Percentiles rank a stretch among this genome's conserved stretches.
These are phyloP conservation scores for Westerdykella aurantiaca DNA, from an alignment of 2,329 filamentous ascomycete species.

Conservation along the genomic window DNA sequence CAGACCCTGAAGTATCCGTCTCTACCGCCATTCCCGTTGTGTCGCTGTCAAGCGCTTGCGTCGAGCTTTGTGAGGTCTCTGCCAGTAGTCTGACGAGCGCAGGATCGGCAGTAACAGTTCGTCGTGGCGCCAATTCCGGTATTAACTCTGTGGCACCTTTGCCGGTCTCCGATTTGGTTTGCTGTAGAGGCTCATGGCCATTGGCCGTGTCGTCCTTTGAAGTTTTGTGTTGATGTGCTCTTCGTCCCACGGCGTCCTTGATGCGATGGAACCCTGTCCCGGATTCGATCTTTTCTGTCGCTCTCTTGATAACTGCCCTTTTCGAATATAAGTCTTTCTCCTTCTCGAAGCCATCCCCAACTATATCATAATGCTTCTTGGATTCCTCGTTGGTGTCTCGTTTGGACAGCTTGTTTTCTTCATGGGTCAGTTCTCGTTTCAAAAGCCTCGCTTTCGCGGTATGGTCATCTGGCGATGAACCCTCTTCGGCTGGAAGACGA, in stretches of 20 bases:
- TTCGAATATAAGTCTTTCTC: slow-evolving; percentile 54
- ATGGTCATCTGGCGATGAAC: slow-evolving; percentile 54
- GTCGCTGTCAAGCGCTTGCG: slow-evolving; percentile 6
- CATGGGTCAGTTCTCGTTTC: slow-evolving; percentile 46
- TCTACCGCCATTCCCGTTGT: slow-evolving; percentile 10
- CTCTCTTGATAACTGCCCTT: slow-evolving; percentile 65
- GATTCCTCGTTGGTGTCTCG: slow-evolving; percentile 26
- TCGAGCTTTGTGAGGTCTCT: slow-evolving; percentile 30
- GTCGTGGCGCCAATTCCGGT: not conserved
- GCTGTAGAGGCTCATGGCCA: slow-evolving; percentile 16
- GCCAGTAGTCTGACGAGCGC: slow-evolving; percentile 30
- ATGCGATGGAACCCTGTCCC: slow-evolving; percentile 78
- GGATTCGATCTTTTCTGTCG: slow-evolving; percentile 72
- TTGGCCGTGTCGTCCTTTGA: slow-evolving; percentile 33
- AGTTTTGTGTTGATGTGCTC: slow-evolving; percentile 38
- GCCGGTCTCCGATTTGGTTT: slow-evolving; percentile 12
- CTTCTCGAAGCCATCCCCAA: slow-evolving; percentile 41
- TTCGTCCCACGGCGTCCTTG: slow-evolving; percentile 70
- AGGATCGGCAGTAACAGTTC: slow-evolving; percentile 11
- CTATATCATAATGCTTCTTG: slow-evolving; percentile 10
- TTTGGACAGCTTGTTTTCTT: slow-evolving; percentile 20
- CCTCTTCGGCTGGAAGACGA: slow-evolving; percentile 33
- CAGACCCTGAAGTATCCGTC: slow-evolving; percentile 6
- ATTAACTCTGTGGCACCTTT: not conserved
- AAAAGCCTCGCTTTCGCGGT: slow-evolving; percentile 40